Evolutionary conservation across 441 rosid species (phyloP), one percentile per base, ranked within the genome.

Genomic region (Populus tomentosa): DNA sequence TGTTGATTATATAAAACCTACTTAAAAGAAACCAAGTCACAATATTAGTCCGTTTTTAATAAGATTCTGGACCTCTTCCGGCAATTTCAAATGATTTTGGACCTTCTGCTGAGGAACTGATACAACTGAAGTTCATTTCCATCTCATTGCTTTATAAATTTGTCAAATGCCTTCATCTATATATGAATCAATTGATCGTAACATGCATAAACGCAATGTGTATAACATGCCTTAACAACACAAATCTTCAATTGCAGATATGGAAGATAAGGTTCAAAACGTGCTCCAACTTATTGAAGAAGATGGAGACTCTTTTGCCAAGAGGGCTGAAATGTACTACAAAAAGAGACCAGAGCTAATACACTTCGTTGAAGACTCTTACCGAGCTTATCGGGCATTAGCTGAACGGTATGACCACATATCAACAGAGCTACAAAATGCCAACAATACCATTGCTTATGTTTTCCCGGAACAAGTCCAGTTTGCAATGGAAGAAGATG

Each of bases 251-350:
- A 59, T 6, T 81, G 72, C 90, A 96, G 98, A 96, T 81, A 89
- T 91, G 87, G 97, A 91, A 79, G 99, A 90, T 72, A 96, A 90
- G 81, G 98, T 94, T 50, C 84, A 85, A 32, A 30, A 28, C 30
- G 86, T 90, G 75, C 89, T 94, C 69, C 88, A 91, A 80, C 93
- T 96, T n/a, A 89, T 94, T 1, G 87, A 91, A 79, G 98, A 94
- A 78, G 99, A 96, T 69, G 99, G 98, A 69, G 99, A 94, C 66
- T 94, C 98, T 8, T 96, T 96, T 69, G 96, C 97, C 64, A 92
- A 82, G 83, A 90, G 98, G 70, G 98, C 98, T 18, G 98, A 96
- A 80, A 96, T 96, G 99, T 96, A 96, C 85, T 96, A 90, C 81
- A 96, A 90, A 73, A 91, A 89, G 82, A 87, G 98, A 75, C 98